These are phyloP conservation scores for Alternaria burnsii DNA, from an alignment of 2,329 filamentous ascomycete species.

Conservation along the genomic window DNA sequence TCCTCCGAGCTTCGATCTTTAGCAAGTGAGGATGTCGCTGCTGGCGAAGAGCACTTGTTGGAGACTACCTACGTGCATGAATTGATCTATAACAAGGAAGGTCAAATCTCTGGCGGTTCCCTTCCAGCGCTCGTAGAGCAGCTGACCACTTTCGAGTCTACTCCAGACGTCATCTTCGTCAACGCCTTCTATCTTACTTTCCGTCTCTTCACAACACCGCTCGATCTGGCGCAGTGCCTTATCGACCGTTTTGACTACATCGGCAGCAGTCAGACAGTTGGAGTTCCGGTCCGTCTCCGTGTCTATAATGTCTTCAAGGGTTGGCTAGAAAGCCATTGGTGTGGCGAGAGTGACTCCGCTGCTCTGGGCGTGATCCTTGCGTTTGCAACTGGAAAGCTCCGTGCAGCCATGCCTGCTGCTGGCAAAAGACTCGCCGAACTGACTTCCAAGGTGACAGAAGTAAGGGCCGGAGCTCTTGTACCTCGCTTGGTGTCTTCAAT, in stretches of 20 bases:
- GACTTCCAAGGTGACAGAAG: conserved; percentile 77
- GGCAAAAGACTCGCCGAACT: conserved; percentile 83
- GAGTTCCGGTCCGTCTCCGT: conserved; percentile 82
- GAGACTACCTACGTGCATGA: conserved; percentile 92
- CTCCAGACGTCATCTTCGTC: conserved; percentile 89
- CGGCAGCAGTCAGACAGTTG: conserved; percentile 76
- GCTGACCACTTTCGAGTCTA: conserved; percentile 90
- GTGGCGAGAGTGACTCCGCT: conserved; percentile 77
- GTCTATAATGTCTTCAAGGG: conserved; percentile 98
- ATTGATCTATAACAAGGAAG: conserved; percentile 91
- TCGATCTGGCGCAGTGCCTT: conserved; percentile 80
- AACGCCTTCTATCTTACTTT: conserved; percentile 97
- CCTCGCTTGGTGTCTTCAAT: conserved; percentile 85
- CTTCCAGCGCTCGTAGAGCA: conserved; percentile 92
- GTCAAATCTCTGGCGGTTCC: conserved; percentile 91
- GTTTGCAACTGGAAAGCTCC: conserved; percentile 80
- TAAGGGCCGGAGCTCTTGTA: conserved; percentile 74
- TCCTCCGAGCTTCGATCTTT: conserved; percentile 69
- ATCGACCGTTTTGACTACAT: conserved; percentile 94
- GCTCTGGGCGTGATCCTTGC: conserved; percentile 78
- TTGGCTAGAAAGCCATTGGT: conserved; percentile 97
- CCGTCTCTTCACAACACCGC: conserved; percentile 85
- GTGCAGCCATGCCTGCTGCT: conserved; percentile 74
- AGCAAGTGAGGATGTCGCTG: conserved; percentile 77
- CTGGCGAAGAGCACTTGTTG: conserved; percentile 84